Conservation (phyloP, 805 yeast genomes). For the Vanderwaltozyma tropicalis region DNA sequence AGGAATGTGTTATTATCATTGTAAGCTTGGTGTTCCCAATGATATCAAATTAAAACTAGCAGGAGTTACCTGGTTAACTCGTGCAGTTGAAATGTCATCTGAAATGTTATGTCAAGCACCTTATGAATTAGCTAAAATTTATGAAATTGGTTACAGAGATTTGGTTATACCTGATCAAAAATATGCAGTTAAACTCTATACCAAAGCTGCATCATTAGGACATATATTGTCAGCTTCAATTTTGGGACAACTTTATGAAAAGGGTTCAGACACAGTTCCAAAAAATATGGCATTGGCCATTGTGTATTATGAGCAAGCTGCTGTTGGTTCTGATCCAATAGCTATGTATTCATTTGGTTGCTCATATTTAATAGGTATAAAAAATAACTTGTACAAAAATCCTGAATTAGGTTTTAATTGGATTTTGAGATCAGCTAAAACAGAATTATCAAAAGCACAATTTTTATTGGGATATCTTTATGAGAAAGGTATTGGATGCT, state of each 20-base stretch:
- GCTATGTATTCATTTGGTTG: conserved; percentile 89
- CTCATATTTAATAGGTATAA: conserved; percentile 85
- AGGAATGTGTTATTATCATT: conserved; percentile 74
- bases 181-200: conserved; percentile 77
- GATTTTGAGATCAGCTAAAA: conserved; percentile 75
- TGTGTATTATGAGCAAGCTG: conserved; percentile 83
- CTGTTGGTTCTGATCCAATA: conserved; percentile 69
- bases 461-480: conserved; percentile 69
- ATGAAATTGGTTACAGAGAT: conserved; percentile 76
- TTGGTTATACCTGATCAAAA: conserved; percentile 72
- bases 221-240: conserved; percentile 70
- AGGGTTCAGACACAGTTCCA: conserved; percentile 51
- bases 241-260: conserved; percentile 73
- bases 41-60: conserved; percentile 58
- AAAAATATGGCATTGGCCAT: conserved; percentile 72
- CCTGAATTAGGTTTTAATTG: conserved; percentile 34
- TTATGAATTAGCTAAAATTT: conserved; percentile 77
- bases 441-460: conserved; percentile 69
- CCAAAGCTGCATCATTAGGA: conserved; percentile 82
- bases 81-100: conserved; percentile 73
- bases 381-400: conserved; percentile 61
- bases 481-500: conserved; percentile 79
- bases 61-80: conserved; percentile 82
- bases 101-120: conserved; percentile 61
- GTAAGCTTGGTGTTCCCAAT: conserved; percentile 66